These are phyloP conservation scores for Trametes sp. DNA, from an alignment of 1,284 basidiomycete genomes.

Conservation along the genomic window DNA sequence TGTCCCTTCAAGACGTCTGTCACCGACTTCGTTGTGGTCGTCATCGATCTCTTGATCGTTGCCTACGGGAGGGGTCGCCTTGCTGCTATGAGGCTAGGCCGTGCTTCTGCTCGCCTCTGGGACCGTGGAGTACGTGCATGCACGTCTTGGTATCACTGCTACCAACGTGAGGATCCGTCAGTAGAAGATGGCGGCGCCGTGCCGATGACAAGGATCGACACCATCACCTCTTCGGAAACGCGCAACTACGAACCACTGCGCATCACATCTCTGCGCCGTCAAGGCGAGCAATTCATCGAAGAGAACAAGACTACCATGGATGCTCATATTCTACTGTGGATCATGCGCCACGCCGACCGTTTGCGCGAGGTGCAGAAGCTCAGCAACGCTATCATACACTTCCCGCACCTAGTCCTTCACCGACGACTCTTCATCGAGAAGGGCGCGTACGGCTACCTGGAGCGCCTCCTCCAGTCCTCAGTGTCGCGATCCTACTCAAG, in stretches of 20 bases:
- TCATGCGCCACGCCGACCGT: constrained; percentile 1
- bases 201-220: no score
- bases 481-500: neutral
- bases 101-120: neutral
- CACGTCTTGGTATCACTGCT: no score
- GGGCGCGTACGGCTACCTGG: neutral
- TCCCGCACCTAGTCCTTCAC: neutral
- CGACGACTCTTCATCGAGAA: neutral
- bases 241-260: neutral
- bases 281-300: constrained; percentile 4
- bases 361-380: neutral
- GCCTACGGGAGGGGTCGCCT: neutral
- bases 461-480: neutral
- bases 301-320: constrained; percentile 1
- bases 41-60: neutral
- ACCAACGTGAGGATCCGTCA: no score
- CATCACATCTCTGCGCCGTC: neutral
- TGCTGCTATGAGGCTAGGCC: neutral
- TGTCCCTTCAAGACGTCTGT: constrained; percentile 28
- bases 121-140: neutral
- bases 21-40: constrained; percentile 7
- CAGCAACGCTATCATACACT: neutral
- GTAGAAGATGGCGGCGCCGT: neutral
- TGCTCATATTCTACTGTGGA: constrained; percentile 1
- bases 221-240: neutral